These are phyloP conservation scores for Benincasa hispida DNA, from an alignment of 306 rosid species.

Conservation along the genomic window DNA sequence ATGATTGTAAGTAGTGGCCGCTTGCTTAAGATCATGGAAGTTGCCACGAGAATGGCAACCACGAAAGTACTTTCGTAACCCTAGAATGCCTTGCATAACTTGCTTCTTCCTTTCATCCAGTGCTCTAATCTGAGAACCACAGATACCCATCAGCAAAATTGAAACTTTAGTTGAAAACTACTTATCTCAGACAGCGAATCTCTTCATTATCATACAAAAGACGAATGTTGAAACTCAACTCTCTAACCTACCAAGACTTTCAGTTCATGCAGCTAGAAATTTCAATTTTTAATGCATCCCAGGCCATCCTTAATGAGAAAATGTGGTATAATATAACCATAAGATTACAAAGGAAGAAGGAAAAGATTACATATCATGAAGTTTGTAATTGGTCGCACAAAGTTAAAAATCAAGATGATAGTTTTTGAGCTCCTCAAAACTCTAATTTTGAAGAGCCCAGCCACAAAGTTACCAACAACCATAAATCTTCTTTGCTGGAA, in stretches of 20 bases:
- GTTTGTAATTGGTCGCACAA: background rate
- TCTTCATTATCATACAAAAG: background rate
- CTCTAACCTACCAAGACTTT: background rate
- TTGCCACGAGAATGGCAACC: conserved; percentile 41
- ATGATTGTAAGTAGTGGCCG: conserved; percentile 40
- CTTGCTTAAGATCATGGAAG: conserved; percentile 40
- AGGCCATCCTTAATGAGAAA: background rate
- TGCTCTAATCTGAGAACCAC: conserved; percentile 50
- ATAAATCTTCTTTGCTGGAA: no score
- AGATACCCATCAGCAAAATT: conserved; percentile 15
- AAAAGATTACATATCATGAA: background rate
- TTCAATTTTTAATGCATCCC: background rate
- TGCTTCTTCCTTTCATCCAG: conserved; percentile 58
- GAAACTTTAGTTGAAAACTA: conserved; percentile 1
- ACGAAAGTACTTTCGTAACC: conserved; percentile 59
- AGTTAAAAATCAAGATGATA: background rate
- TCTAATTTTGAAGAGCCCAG: no score
- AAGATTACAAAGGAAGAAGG: background rate
- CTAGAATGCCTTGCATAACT: conserved; percentile 40
- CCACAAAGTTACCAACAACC: no score
- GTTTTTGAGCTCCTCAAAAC: no score
- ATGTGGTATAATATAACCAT: background rate
- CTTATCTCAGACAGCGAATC: background rate
- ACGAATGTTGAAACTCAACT: background rate
- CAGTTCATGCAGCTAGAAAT: background rate